A percentile compares a stretch with the other conserved stretches of the same genome.
Conservation (phyloP, 2,329 filamentous ascomycete species). For the Aspergillus ochraceoroseus region DNA sequence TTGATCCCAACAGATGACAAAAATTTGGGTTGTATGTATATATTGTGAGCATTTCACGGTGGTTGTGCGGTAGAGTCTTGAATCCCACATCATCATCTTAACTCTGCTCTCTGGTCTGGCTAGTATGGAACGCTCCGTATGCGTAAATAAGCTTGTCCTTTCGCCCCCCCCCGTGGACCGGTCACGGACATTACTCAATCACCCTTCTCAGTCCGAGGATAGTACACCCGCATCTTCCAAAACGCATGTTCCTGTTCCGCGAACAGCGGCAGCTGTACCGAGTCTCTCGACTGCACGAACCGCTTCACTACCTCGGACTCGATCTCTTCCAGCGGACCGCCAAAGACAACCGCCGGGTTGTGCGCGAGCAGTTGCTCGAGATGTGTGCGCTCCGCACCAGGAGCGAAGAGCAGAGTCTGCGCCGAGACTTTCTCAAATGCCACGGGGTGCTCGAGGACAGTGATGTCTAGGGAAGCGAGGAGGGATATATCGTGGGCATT, state of each 20-base stretch:
- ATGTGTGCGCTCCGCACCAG: conserved; percentile 53
- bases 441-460: conserved; percentile 45
- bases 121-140: too few relatives aligned
- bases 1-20: too few relatives aligned
- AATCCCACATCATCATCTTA: too few relatives aligned
- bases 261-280: conserved; percentile 29
- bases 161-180: too few relatives aligned
- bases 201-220: conserved; percentile 5
- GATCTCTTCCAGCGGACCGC: conserved; percentile 43
- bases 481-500: conserved; percentile 40
- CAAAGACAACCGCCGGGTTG: conserved; percentile 54
- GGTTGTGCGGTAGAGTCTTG: too few relatives aligned
- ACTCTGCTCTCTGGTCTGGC: too few relatives aligned
- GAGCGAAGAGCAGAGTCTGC: conserved; percentile 55
- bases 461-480: conserved; percentile 34
- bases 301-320: conserved; percentile 23
- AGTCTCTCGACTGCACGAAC: conserved; percentile 23
- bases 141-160: background rate
- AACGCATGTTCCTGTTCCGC: conserved; percentile 35
- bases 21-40: too few relatives aligned
- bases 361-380: conserved; percentile 49
- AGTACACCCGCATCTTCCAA: conserved; percentile 38
- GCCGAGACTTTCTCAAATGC: conserved; percentile 51
- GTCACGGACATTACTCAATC: background rate
- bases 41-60: too few relatives aligned